Base-by-base conservation (phyloP, 805 yeast species). In the Yarrowia keelungensis region DNA sequence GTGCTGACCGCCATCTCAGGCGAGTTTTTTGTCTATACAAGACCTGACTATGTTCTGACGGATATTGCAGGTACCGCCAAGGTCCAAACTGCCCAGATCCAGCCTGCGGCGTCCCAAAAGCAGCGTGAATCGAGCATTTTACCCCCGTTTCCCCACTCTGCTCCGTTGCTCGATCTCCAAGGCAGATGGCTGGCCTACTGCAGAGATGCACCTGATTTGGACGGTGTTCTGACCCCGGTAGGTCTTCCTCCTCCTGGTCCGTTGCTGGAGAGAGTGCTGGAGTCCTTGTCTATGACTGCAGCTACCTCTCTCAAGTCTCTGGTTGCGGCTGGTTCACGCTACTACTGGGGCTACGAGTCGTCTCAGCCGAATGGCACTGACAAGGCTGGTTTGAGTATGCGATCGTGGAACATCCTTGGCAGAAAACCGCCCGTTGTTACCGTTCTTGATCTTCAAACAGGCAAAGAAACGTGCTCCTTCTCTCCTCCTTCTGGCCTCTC, bases 231-330 rank as follows among this genome's bases (percentile, higher is more conserved):
- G 3, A 59, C 65, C 1, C 65, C 65, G 5, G 50, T 59, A 19
- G 51, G 65, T 2, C 51, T 59, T 3, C 65, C 65, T 26, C 65
- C 65, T 16, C 38, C 65, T 7, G 65, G 65, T 4, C 51, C 65
- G 2, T 15, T 59, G 10, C 19, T 59, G 8, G 65, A 59, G 41
- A 15, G 65, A 11, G 51, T 59, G 32, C 51, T 59, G 1, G 65
- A 59, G 35, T 59, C 65, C 3, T 35, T 59, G 8, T 59, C 65
- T 1, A 59, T 59, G 65, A 80, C 84, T 1, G 87, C 89, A 0
- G 77, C 85, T 2, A 87, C 84, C 69, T 81, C 84, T 26, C 74
- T 83, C 43, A 80, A 79, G 74, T 79, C 79, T 70, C 73, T 86
- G 8, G 81, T 87, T 0, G 87, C 85, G 58, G 79, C 83, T 3